Base-by-base conservation (phyloP, 257 asterid species). In the Asclepias syriaca region DNA sequence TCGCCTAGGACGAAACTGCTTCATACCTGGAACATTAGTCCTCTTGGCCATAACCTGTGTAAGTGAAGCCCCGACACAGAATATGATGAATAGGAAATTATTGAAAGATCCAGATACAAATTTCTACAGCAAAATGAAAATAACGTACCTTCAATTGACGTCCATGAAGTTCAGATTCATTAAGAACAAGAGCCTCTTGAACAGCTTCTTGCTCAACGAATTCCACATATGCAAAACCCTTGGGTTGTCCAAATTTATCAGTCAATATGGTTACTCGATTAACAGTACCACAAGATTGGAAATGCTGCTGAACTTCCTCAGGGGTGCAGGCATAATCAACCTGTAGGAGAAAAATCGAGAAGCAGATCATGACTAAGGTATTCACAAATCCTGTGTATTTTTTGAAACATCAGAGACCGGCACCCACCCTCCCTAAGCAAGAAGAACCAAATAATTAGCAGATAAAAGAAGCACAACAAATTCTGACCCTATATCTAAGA, bases 241-340 rank as follows among this genome's bases (percentile, higher is more conserved):
- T 93, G 49, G 98, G 97, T 87, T 93, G 98, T 72, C 98, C 98
- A 79, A 91, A 93, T 80, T 93, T 93, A 80, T 93, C 98, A 22
- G 96, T 89, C 81, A 93, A 82, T 79, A 93, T 93, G 48, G 98
- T 93, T 66, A 93, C 98, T 43, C 98, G 90, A 60, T 93, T 93
- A 27, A 93, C 97, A 0, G 98, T 93, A 68, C 98, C 98, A 84
- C 98, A 90, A 24, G 97, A 56, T 79, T 93, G 96, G 81, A 93
- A 93, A 78, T 93, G 98, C 83, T 93, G 98, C 84, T 93, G 98
- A 73, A 93, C 98, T 82, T 93, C 98, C 86, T 93, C 97, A 0
- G 98, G 98, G 10, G 98, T 93, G 83, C 98, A 93, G 43, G 98
- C 96, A 84, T 93, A 91, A 74, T 93, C 98, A 81, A 93, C 97